phyloP scores from a whole-genome alignment of 345 rosid species.

The Eutrema heterophyllum region DNA sequence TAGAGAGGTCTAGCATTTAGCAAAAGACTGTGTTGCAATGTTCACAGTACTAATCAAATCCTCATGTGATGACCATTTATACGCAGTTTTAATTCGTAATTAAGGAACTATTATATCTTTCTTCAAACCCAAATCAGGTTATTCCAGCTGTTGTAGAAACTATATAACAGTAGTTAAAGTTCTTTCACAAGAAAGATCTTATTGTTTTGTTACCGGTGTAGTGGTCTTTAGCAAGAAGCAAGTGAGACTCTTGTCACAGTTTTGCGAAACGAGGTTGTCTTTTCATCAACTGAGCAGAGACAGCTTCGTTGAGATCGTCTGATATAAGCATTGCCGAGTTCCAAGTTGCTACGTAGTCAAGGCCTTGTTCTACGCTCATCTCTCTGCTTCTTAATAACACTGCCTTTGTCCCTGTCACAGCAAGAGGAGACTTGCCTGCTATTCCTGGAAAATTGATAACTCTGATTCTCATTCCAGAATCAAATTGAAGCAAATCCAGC shows the following conservation, averaged over 20 bases:
- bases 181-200: background rate
- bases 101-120: too few relatives aligned
- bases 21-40: too few relatives aligned
- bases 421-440: conserved; percentile 72
- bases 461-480: background rate
- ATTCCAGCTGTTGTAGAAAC: background rate
- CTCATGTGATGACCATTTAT: too few relatives aligned
- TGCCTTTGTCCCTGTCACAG: conserved; percentile 73
- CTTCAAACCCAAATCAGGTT: background rate
- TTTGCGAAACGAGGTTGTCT: conserved; percentile 59
- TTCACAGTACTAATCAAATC: too few relatives aligned
- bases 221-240: background rate
- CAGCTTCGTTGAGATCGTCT: conserved; percentile 57
- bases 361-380: conserved; percentile 67
- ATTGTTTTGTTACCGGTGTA: background rate
- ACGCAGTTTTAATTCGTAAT: too few relatives aligned
- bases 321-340: conserved; percentile 76
- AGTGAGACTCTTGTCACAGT: conserved; percentile 36
- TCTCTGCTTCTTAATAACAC: conserved; percentile 68
- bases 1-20: too few relatives aligned
- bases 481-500: background rate
- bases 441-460: conserved; percentile 36
- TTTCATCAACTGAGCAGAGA: conserved; percentile 50
- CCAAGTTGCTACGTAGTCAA: conserved; percentile 88
- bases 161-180: background rate